Percentiles rank a stretch among this genome's conserved stretches.
Conservation (phyloP, 768 basidiomycete genomes). For the Amanita molliuscula region DNA sequence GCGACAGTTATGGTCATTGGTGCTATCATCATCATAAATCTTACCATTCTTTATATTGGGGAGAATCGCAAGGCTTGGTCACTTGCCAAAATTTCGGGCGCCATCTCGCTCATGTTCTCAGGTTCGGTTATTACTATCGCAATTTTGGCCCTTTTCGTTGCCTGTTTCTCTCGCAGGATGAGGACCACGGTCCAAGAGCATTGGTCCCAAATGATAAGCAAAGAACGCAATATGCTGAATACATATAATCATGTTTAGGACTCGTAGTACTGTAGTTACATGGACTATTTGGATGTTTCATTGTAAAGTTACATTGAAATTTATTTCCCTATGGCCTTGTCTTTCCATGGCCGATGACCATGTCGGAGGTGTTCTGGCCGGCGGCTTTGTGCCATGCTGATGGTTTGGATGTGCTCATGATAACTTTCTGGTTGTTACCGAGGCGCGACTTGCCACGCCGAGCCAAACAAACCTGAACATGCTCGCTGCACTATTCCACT, state of each 20-base stretch:
- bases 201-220: neutral
- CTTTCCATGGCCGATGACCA: too few species aligned
- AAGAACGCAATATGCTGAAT: neutral
- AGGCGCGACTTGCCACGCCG: too few species aligned
- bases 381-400: too few species aligned
- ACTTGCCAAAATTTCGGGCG: neutral
- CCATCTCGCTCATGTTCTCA: neutral
- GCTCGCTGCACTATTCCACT: too few species aligned
- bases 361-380: too few species aligned
- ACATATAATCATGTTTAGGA: neutral
- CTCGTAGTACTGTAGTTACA: too few species aligned
- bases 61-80: neutral
- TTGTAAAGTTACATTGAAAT: too few species aligned
- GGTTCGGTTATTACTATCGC: neutral
- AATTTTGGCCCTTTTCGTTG: neutral
- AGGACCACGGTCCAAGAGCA: neutral
- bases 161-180: neutral
- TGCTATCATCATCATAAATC: conserved; percentile 13
- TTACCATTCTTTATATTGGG: conserved; percentile 12
- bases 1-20: conserved; percentile 11
- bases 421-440: too few species aligned
- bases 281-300: too few species aligned
- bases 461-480: too few species aligned
- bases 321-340: too few species aligned
- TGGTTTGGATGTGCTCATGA: too few species aligned